phyloP scores from a whole-genome alignment of 2,329 filamentous ascomycete genomes.

The Aspergillus sp. region DNA sequence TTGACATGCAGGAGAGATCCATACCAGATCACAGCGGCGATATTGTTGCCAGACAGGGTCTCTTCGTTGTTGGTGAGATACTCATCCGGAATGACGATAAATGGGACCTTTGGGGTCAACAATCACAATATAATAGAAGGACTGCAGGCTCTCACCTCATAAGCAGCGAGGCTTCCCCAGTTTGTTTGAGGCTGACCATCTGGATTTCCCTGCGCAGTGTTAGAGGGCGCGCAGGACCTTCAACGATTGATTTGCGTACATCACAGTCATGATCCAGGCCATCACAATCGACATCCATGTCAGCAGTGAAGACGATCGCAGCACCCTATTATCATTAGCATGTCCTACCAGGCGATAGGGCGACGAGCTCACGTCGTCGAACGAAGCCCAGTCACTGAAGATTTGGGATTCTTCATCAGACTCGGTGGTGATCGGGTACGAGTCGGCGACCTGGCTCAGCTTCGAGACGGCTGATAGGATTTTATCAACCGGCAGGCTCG shows the following conservation, averaged over 20 bases:
- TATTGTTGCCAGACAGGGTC: constrained; percentile 26
- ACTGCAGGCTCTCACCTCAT: constrained; percentile 7
- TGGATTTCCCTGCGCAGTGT: constrained; percentile 23
- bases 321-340: constrained; percentile 20
- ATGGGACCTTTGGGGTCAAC: constrained; percentile 22
- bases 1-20: background rate
- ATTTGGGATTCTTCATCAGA: background rate
- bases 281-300: constrained; percentile 37
- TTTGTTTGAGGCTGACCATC: constrained; percentile 28
- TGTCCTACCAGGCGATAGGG: no score
- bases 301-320: constrained; percentile 28
- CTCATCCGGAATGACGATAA: constrained; percentile 31
- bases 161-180: constrained; percentile 31
- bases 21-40: constrained; percentile 33
- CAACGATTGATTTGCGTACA: constrained; percentile 8
- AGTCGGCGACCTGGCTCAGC: background rate
- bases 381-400: constrained; percentile 27
- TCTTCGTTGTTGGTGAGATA: constrained; percentile 22
- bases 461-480: background rate
- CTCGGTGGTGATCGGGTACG: background rate
- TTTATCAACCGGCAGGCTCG: background rate
- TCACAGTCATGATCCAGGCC: constrained; percentile 28
- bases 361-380: no score
- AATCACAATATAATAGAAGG: background rate
- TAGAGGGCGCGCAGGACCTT: background rate